Evolutionary conservation across 768 basidiomycete genomes (phyloP).

Genomic region (Trametes meyenii): DNA sequence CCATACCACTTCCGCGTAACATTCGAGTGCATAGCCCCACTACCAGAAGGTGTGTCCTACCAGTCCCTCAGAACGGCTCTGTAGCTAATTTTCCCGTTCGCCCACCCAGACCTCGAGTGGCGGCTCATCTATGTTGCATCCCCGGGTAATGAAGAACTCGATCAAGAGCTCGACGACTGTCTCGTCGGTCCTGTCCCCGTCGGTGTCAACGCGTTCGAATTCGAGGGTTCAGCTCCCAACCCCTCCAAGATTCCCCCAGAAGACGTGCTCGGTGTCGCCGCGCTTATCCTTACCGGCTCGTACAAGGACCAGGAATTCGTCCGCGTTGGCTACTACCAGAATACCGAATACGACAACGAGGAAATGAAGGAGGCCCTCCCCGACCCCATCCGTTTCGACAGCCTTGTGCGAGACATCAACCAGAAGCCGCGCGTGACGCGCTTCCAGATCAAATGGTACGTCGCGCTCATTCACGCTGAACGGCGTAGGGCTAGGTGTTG

Average conservation of each 20-base stretch:
- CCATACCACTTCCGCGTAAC: constrained; percentile 92
- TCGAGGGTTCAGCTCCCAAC: constrained; percentile 84
- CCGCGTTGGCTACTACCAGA: constrained; percentile 99
- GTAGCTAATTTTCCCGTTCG: too few relatives aligned
- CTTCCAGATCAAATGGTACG: constrained; percentile 86
- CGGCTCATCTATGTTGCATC: constrained; percentile 95
- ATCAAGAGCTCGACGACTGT: constrained; percentile 97
- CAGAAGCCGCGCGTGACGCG: constrained; percentile 93
- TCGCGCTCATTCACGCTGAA: constrained; percentile 8
- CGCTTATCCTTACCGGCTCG: constrained; percentile 94
- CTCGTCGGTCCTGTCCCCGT: constrained; percentile 96
- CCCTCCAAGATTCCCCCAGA: constrained; percentile 83
- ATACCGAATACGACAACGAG: constrained; percentile 96
- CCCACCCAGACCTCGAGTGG: constrained; percentile 88
- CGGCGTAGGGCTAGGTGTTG: background rate
- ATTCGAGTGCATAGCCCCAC: constrained; percentile 92
- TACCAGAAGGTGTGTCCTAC: constrained; percentile 73
- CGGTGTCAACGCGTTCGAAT: constrained; percentile 98
- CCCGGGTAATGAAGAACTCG: constrained; percentile 86
- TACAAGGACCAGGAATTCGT: constrained; percentile 99
- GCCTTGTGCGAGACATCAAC: constrained; percentile 84
- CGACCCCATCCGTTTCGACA: constrained; percentile 69
- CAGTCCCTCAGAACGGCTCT: background rate
- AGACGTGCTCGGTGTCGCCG: constrained; percentile 95
- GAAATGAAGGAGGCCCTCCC: constrained; percentile 83